Evolutionary conservation across 2,329 filamentous ascomycete genomes (phyloP).

Genomic region (Calonectria fujianensis): DNA sequence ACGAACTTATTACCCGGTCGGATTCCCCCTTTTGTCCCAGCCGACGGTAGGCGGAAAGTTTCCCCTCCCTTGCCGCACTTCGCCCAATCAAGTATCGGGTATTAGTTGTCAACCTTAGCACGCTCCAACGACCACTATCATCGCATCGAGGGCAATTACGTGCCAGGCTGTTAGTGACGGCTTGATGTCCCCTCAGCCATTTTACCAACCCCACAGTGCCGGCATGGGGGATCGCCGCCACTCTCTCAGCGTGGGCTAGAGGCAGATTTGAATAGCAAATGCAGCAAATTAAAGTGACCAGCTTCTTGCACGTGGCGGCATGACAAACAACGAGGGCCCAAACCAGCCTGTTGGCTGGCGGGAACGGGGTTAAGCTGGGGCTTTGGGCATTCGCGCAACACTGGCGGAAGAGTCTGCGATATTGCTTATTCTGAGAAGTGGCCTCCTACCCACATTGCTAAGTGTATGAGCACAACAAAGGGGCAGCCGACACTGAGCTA

Average conservation of each 20-base stretch:
- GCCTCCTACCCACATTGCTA: background rate
- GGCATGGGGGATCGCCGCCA: conserved; percentile 22
- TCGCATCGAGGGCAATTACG: conserved; percentile 35
- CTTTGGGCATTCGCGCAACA: conserved; percentile 9
- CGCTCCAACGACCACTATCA: conserved; percentile 34
- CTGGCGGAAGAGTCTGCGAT: background rate
- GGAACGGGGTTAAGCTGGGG: conserved; percentile 1
- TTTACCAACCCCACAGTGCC: conserved; percentile 15
- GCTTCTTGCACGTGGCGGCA: conserved; percentile 30
- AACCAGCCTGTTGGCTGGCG: conserved; percentile 20
- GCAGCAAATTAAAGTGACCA: conserved; percentile 19
- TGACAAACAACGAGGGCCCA: background rate
- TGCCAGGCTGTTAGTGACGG: conserved; percentile 37
- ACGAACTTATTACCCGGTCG: conserved; percentile 3
- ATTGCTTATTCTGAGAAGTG: conserved; percentile 14
- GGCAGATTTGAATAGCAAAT: conserved; percentile 2
- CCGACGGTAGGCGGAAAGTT: background rate
- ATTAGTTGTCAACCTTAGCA: conserved; percentile 18
- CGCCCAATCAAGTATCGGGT: conserved; percentile 16
- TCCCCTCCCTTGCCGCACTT: conserved; percentile 6
- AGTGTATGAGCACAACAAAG: background rate
- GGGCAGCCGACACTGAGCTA: background rate
- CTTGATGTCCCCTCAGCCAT: conserved; percentile 11
- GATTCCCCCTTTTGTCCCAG: conserved; percentile 11
- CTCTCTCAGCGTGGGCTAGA: background rate